A percentile compares a stretch with the other conserved stretches of the same genome.
Conservation (phyloP, 108 stramenopile genomes). For the Fistulifera solaris region DNA sequence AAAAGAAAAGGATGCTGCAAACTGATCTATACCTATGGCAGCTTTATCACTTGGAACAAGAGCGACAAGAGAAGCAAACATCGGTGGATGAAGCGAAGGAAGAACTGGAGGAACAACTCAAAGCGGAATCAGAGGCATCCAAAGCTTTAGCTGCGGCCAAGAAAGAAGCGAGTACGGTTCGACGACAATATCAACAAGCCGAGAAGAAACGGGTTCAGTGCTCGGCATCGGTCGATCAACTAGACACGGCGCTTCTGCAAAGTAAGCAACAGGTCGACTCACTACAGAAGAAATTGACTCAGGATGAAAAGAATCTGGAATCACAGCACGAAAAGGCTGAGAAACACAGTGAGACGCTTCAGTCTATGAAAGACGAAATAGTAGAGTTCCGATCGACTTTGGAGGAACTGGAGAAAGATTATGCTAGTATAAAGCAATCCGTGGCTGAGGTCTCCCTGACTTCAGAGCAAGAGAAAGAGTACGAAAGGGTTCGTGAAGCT, state of each 20-base stretch:
- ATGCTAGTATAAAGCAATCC: conserved; percentile 66
- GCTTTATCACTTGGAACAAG: conserved; percentile 83
- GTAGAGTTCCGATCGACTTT: conserved; percentile 40
- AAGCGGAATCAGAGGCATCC: conserved; percentile 47
- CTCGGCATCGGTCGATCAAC: conserved; percentile 48
- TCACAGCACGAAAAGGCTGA: conserved; percentile 52
- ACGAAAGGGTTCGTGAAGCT: conserved; percentile 69
- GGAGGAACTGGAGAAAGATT: conserved; percentile 53
- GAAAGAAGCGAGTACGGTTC: conserved; percentile 53
- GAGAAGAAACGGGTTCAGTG: conserved; percentile 69
- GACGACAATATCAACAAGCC: conserved; percentile 38
- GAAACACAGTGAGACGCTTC: conserved; percentile 40
- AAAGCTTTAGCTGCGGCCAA: conserved; percentile 58
- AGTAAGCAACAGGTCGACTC: conserved; percentile 63
- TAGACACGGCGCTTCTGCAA: conserved; percentile 69
- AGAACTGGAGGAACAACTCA: conserved; percentile 44
- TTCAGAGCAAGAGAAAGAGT: conserved; percentile 73
- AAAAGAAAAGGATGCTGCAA: conserved; percentile 55
- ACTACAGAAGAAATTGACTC: conserved; percentile 45
- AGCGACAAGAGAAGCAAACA: conserved; percentile 67
- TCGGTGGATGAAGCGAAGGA: conserved; percentile 36
- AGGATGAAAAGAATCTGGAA: conserved; percentile 44
- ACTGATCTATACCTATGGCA: conserved; percentile 89
- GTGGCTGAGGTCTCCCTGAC: conserved; percentile 49
- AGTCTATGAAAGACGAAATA: conserved; percentile 41